These are phyloP conservation scores for Trypanosoma avium DNA, from an alignment of 208 protist species.

Conservation along the genomic window DNA sequence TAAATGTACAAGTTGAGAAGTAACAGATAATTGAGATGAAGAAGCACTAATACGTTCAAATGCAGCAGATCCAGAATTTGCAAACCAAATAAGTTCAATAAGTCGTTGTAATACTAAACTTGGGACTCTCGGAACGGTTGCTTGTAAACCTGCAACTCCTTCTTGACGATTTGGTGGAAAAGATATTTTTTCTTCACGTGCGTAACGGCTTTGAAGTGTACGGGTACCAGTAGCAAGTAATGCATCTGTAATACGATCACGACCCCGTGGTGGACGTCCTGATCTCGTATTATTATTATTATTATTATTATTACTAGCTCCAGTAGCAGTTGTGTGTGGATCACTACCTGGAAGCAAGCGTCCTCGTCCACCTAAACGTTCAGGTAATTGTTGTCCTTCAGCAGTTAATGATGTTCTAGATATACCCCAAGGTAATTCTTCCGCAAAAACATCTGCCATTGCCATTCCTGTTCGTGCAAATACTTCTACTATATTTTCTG, in stretches of 20 bases:
- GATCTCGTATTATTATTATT: too few species aligned
- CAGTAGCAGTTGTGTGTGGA: background rate
- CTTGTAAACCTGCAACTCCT: constrained; percentile 1
- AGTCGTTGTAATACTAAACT: constrained; percentile 10
- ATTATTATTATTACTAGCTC: constrained; percentile 9
- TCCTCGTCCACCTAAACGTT: background rate
- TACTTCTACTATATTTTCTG: too few species aligned
- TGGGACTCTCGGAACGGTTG: constrained; percentile 4
- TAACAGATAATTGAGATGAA: constrained; percentile 9
- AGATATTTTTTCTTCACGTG: constrained; percentile 7
- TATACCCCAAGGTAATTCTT: too few species aligned
- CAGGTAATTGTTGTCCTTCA: background rate
- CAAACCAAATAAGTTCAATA: constrained; percentile 22
- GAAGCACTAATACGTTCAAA: background rate
- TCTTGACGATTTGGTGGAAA: constrained; percentile 12
- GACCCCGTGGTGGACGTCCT: constrained; percentile 8
- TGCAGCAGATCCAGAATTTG: background rate
- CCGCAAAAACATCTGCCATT: too few species aligned
- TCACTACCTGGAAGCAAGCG: background rate
- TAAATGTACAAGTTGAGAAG: constrained; percentile 15
- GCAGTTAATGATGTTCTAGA: too few species aligned
- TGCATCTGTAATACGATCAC: constrained; percentile 12
- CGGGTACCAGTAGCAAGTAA: constrained; percentile 12
- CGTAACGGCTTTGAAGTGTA: constrained; percentile 7
- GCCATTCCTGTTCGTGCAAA: too few species aligned